phyloP scores from a whole-genome alignment of 768 basidiomycete species.

The Tricholoma bakamatsutake region DNA sequence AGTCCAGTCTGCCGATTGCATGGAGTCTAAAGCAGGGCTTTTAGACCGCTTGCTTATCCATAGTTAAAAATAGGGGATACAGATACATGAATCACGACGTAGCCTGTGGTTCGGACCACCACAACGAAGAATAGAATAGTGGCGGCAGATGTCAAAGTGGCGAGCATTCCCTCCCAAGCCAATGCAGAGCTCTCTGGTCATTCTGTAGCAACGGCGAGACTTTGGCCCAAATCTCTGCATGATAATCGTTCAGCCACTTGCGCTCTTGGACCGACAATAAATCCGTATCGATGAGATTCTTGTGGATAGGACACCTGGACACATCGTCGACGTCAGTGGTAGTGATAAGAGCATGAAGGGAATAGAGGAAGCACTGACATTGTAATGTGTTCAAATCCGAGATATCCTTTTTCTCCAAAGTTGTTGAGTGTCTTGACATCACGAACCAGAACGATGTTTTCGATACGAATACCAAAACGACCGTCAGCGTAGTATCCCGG shows the following conservation, averaged over 20 bases:
- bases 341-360: background rate
- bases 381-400: constrained; percentile 83
- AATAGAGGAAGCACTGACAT: constrained; percentile 47
- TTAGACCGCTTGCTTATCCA: too few relatives aligned
- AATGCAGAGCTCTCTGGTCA: constrained; percentile 51
- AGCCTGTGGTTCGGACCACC: too few relatives aligned
- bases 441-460: constrained; percentile 79
- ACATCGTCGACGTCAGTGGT: background rate
- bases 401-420: constrained; percentile 81
- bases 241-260: constrained; percentile 81
- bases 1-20: too few relatives aligned
- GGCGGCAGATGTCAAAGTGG: constrained; percentile 18
- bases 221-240: constrained; percentile 69
- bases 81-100: too few relatives aligned
- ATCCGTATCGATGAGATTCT: constrained; percentile 62
- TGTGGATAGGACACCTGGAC: constrained; percentile 81
- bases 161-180: constrained; percentile 59
- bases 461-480: constrained; percentile 87
- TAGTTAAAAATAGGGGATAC: too few relatives aligned
- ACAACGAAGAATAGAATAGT: background rate
- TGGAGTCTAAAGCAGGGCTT: too few relatives aligned
- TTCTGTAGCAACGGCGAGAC: constrained; percentile 64
- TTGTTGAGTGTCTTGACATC: constrained; percentile 64
- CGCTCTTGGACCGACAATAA: constrained; percentile 64
- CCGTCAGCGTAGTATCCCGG: constrained; percentile 94